Evolutionary conservation across 768 basidiomycete genomes (phyloP), one percentile per base, ranked within the genome.

Genomic region (Boletus barrowsii): DNA sequence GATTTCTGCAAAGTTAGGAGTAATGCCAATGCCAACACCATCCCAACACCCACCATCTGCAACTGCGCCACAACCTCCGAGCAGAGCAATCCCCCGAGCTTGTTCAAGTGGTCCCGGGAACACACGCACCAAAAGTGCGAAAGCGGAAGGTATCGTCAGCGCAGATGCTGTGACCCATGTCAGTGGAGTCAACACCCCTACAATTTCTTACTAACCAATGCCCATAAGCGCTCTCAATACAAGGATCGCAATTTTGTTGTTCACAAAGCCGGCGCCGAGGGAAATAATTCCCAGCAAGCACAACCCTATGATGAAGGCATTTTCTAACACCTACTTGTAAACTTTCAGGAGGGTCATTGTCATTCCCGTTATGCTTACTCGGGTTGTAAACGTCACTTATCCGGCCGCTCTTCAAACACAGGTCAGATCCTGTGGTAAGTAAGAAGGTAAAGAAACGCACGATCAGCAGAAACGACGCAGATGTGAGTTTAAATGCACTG

Each of bases 221-320:
- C 83, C 83, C 58, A 71, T 76, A 10, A 84, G 46, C 3, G 78
- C 82, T 59, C 83, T 73, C 1, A 85, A 62, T 40, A 81, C 70
- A 36, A 83, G 71, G 42, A 85, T 68, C 0, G 68, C 71, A 48
- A 82, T 74, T 58, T 80, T 76, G 61, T 73, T 68, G 22, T 68
- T 52, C 26, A 72, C 68, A 55, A 84, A 83, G 22, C 80, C 80
- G n/a, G 70, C 71, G 22, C 71, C 70, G 14, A 83, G 56, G 10
- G 77, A 74, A 22, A 80, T 65, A 35, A 78, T 43, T 4, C 79
- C 79, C 14, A 84, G 67, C 4, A 58, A 55, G 20, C 63, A 48
- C 22, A 77, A 62, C 8, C 83, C 81, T 0, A 50, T 47, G 24
- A 78, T 57, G 60, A 82, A 82, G 36, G 72, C 66, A 37, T 57